These are phyloP conservation scores for Dipodascus albidus DNA, from an alignment of 805 yeast genomes.

Conservation along the genomic window DNA sequence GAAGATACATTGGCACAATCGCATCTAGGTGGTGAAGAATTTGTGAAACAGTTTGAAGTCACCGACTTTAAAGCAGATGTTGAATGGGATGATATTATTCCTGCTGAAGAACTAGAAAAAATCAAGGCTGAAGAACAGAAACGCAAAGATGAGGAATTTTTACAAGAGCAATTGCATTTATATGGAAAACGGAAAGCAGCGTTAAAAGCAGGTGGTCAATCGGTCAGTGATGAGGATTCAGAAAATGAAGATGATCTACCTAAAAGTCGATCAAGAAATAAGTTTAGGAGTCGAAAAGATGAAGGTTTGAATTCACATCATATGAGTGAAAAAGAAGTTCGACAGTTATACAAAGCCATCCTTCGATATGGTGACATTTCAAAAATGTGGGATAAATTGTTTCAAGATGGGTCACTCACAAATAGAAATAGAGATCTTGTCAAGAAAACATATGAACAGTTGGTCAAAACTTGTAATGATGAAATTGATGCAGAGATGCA, in stretches of 20 bases:
- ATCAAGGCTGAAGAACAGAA: conserved; percentile 86
- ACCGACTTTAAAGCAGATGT: conserved; percentile 98
- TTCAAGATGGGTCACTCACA: conserved; percentile 81
- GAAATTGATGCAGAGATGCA: conserved; percentile 55
- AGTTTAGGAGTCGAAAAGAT: conserved; percentile 24
- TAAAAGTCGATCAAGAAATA: conserved; percentile 24
- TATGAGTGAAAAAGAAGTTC: conserved; percentile 74
- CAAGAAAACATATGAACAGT: conserved; percentile 64
- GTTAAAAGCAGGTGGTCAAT: conserved; percentile 29
- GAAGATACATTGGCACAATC: conserved; percentile 88
- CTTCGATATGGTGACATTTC: conserved; percentile 71
- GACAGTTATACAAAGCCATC: conserved; percentile 76
- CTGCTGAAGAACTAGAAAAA: conserved; percentile 80
- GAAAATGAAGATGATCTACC: conserved; percentile 31
- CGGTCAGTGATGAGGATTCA: conserved; percentile 33
- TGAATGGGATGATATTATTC: conserved; percentile 98
- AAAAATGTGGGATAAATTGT: conserved; percentile 70
- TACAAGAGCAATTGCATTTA: conserved; percentile 84
- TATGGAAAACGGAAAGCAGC: conserved; percentile 73
- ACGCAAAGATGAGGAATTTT: conserved; percentile 71
- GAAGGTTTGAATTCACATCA: conserved; percentile 38
- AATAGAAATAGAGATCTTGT: conserved; percentile 73
- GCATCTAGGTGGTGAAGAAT: conserved; percentile 97
- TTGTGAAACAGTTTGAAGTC: conserved; percentile 91
- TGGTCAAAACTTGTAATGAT: conserved; percentile 49